Percentiles rank a stretch among this genome's conserved stretches.
Evolutionary conservation across 805 yeast species (phyloP).

Genomic region (Scheffersomyces amazonensis): DNA sequence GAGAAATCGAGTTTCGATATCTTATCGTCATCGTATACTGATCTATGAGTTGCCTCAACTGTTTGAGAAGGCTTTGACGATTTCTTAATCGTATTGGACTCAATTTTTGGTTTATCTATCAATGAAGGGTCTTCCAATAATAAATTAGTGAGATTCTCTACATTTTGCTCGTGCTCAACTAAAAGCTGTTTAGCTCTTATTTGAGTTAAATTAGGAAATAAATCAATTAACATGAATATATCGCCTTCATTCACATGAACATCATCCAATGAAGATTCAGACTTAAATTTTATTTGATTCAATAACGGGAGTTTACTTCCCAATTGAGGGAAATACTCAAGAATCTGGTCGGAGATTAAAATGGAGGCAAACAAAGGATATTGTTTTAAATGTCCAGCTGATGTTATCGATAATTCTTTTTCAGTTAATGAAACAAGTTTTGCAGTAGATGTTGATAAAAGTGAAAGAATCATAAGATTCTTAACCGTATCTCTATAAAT

Average conservation of each 20-base stretch:
- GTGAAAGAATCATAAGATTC: conserved; percentile 50
- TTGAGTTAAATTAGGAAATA: conserved; percentile 63
- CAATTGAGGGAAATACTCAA: conserved; percentile 48
- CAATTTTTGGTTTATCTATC: conserved; percentile 15
- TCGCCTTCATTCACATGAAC: conserved; percentile 20
- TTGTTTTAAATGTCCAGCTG: conserved; percentile 38
- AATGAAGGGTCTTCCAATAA: conserved; percentile 62
- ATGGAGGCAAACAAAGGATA: conserved; percentile 58
- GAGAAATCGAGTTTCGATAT: conserved; percentile 24
- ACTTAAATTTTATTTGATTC: conserved; percentile 10
- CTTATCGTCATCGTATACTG: conserved; percentile 28
- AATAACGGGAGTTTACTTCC: conserved; percentile 51
- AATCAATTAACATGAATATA: conserved; percentile 33
- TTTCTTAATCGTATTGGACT: background rate
- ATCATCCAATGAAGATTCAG: conserved; percentile 3
- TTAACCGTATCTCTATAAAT: conserved; percentile 44
- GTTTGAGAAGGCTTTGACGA: background rate
- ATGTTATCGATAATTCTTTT: conserved; percentile 41
- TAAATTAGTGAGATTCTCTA: conserved; percentile 55
- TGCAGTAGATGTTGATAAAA: conserved; percentile 46
- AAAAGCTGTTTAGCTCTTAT: conserved; percentile 50
- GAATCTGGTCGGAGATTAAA: conserved; percentile 46
- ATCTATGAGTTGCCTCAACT: conserved; percentile 5
- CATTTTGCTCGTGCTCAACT: conserved; percentile 43
- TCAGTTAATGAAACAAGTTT: conserved; percentile 41